Base-by-base conservation (phyloP, 208 protist species). In the Blechomonas ayalai region DNA sequence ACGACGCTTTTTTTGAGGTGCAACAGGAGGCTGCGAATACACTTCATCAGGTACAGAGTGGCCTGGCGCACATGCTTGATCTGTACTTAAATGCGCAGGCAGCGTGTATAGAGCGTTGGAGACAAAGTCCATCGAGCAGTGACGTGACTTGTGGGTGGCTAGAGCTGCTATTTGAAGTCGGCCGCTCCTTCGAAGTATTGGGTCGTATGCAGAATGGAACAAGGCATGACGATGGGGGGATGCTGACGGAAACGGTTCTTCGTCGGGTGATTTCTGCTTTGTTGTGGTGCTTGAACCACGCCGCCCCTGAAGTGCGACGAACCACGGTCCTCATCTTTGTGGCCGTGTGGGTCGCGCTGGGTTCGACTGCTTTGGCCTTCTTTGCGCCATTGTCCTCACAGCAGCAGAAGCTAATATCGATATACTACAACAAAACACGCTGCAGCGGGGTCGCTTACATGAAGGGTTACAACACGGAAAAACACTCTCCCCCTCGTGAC, bases 1-100 rank as follows among this genome's bases (percentile, higher is more conserved):
- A 93, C 45, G 84, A 93, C 49, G 56, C 61, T 1, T 93, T 93
- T 49, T 23, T 67, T 16, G 80, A 87, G 54, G 80, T 90, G 25
- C 76, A 71, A 41, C 51, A 73, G 23, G 68, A 69, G 35, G 76
- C 80, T 1, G 54, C 64, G 6, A 18, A 46, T 16, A 34, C 67
- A 23, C 26, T 89, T 15, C 48, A 67, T n/a, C 28, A 48, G 1
- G 50, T 68, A 4, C 12, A 75, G 9, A 19, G 28, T n/a, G 20
- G 16, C 18, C 12, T 29, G 25, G 22, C 29, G 12, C 51, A 74
- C 6, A 31, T 75, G 2, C 25, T 34, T 0, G 77, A 89, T 44
- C 22, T 73, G 15, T 58, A 50, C 20, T 45, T 87, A 15, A 62
- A 68, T 25, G 70, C 62, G 4, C 35, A 90, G 2, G 45, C 67